phyloP scores from a whole-genome alignment of 2,329 filamentous ascomycete genomes.

The Paecilomyces fulvus region DNA sequence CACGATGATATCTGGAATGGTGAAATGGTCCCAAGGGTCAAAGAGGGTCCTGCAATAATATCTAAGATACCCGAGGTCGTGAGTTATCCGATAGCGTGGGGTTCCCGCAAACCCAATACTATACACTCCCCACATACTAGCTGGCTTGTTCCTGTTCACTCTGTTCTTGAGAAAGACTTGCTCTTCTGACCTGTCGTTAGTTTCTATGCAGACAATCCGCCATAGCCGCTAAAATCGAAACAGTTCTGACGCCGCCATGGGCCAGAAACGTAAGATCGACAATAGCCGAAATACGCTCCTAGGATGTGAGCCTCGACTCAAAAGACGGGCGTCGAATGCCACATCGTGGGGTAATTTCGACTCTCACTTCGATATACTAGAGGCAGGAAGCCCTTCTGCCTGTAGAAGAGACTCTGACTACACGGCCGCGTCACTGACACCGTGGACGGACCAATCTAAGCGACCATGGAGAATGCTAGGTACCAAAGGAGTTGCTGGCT shows the following conservation, averaged over 20 bases:
- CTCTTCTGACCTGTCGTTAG: neutral
- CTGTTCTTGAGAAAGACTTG: neutral
- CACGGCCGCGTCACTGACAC: neutral
- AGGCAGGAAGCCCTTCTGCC: neutral
- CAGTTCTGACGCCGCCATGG: neutral
- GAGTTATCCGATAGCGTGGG: neutral
- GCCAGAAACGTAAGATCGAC: neutral
- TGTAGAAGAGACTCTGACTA: neutral
- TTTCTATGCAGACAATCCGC: neutral
- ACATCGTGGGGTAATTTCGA: neutral
- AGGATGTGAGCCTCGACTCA: neutral
- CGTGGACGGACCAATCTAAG: neutral
- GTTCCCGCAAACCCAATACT: neutral
- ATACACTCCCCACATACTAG: neutral
- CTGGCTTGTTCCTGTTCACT: too few relatives aligned
- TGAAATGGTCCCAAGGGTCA: too few relatives aligned
- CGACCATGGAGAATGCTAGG: slow-evolving; percentile 20
- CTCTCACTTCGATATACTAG: neutral
- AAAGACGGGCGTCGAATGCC: neutral
- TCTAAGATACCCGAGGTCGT: too few relatives aligned
- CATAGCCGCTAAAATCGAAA: neutral
- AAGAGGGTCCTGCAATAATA: too few relatives aligned
- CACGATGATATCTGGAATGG: too few relatives aligned
- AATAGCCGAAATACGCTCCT: neutral
- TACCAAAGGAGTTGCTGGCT: slow-evolving; percentile 19